phyloP scores from a whole-genome alignment of 1,284 basidiomycete species.

The Leccinum pachyderme region DNA sequence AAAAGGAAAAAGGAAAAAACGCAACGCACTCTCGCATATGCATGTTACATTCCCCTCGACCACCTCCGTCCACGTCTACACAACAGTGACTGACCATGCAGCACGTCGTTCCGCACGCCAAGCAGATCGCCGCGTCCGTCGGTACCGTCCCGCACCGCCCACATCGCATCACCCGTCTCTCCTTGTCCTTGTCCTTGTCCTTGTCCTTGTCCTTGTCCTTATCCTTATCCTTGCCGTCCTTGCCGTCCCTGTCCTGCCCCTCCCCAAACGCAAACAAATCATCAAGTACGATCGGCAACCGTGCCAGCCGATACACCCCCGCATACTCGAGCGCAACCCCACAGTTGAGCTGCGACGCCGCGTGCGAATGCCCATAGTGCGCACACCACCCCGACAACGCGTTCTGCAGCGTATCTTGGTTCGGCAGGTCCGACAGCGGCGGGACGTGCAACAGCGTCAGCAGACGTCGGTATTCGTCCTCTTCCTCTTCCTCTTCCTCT shows the following conservation, averaged over 20 bases:
- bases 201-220: neutral
- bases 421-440: conserved; percentile 70
- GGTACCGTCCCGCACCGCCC: conserved; percentile 79
- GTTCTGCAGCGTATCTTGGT: conserved; percentile 80
- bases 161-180: conserved; percentile 57
- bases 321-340: conserved; percentile 83
- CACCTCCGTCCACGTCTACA: conserved; percentile 64
- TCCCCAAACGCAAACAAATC: conserved; percentile 76
- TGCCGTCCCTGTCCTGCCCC: conserved; percentile 49
- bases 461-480: conserved; percentile 72
- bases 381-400: conserved; percentile 82
- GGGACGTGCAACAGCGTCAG: conserved; percentile 78
- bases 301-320: conserved; percentile 79
- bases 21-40: conserved; percentile 86
- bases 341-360: conserved; percentile 69
- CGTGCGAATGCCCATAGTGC: conserved; percentile 74
- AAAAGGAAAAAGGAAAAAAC: neutral
- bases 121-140: conserved; percentile 85
- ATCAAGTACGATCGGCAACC: conserved; percentile 82
- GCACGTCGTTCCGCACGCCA: conserved; percentile 86
- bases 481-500: conserved; percentile 7
- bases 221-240: neutral
- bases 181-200: neutral
- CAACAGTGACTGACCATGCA: conserved; percentile 97
- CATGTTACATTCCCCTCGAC: conserved; percentile 87